Base-by-base conservation (phyloP, 371 early-diverging fungal genomes). In the Capillidium heterosporum region DNA sequence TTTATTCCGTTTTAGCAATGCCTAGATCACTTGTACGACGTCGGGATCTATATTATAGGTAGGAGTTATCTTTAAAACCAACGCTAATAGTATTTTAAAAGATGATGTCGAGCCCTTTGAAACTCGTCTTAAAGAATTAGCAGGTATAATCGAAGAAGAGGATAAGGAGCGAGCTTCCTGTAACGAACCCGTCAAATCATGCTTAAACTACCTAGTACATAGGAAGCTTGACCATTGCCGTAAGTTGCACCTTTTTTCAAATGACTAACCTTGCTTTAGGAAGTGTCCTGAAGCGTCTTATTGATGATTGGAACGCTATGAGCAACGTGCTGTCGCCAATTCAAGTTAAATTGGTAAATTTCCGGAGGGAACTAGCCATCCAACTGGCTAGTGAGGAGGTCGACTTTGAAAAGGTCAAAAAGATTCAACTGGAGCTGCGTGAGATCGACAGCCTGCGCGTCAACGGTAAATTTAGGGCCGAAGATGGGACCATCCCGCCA, bases 371-470 rank as follows among this genome's bases (percentile, higher is more conserved):
- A 57, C 62, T 86, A 19, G 71, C 67, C 17, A 61, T 61, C 2
- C 57, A 78, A 8, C 75, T 75, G 2, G 69, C 74, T n/a, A 65
- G 66, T 46, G 60, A 58, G 0, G 68, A 70, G 5, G 76, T 72
- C 65, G 65, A 63, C 13, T 63, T 68, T 1, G 58, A 62, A 28
- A 76, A 75, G 21, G 64, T 81, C 15, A 63, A 63, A 40, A 71
- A 69, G 8, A 66, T 81, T 56, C 84, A 84, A 57, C 73, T 70
- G 59, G 79, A 76, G 65, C 62, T 88, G 23, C 76, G 80, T 4
- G 74, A 77, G 51, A 77, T 86, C 56, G 87, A 87, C 57, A 67
- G 76, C 56, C 48, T 61, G 59, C 73, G 84, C 23, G 71, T 74
- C 0, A 76, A 81, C 58, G 74, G 77, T 50, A 79, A 78, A 56